These are phyloP conservation scores for Hypoxylon crocopeplum DNA, from an alignment of 495 filamentous ascomycete species.

Conservation along the genomic window DNA sequence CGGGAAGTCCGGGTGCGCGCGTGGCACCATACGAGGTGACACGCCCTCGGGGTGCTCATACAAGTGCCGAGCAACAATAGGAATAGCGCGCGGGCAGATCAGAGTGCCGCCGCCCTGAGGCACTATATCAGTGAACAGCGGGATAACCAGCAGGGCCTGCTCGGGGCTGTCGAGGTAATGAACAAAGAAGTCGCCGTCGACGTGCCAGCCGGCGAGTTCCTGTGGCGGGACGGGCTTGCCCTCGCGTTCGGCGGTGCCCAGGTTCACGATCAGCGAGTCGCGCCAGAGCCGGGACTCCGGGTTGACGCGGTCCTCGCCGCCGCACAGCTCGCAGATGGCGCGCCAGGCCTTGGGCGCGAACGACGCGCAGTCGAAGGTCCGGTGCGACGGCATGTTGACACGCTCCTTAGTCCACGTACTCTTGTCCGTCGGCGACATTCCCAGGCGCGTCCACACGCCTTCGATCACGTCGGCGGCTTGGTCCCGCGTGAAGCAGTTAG, in stretches of 20 bases:
- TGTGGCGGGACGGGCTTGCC: constrained; percentile 55
- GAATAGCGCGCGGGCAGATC: constrained; percentile 66
- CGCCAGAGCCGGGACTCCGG: constrained; percentile 63
- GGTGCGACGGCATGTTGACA: constrained; percentile 70
- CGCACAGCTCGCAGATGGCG: constrained; percentile 73
- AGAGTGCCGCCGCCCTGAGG: constrained; percentile 71
- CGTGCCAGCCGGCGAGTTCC: constrained; percentile 71
- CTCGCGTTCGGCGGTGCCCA: constrained; percentile 65
- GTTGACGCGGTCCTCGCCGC: constrained; percentile 65
- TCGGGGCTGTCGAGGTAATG: constrained; percentile 78
- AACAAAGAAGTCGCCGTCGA: constrained; percentile 79
- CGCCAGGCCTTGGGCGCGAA: constrained; percentile 74
- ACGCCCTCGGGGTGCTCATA: constrained; percentile 73
- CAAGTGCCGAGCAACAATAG: constrained; percentile 63
- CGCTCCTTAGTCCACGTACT: constrained; percentile 68
- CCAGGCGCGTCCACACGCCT: constrained; percentile 73
- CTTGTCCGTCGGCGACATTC: constrained; percentile 69
- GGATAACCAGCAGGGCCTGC: constrained; percentile 74
- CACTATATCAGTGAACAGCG: constrained; percentile 70
- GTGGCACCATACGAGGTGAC: constrained; percentile 68
- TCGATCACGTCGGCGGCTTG: constrained; percentile 63
- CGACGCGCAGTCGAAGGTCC: constrained; percentile 56
- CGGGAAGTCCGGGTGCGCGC: constrained; percentile 49
- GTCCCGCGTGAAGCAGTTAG: constrained; percentile 65
- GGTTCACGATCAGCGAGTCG: constrained; percentile 76